Base-by-base conservation (phyloP, 2,329 filamentous ascomycete genomes). In the Clonostachys byssicola region DNA sequence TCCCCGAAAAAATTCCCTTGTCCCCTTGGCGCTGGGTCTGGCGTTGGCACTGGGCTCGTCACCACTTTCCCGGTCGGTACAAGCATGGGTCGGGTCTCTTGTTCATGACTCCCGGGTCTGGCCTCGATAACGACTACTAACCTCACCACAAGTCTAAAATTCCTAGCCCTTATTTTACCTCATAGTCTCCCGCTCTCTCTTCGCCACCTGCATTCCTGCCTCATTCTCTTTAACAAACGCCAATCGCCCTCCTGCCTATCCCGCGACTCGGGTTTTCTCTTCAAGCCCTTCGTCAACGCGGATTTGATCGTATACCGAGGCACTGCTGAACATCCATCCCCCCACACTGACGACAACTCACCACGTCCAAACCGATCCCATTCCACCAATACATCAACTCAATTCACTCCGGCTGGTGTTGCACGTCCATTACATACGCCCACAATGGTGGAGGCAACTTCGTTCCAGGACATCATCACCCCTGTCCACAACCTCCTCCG, bases 401-500 rank as follows among this genome's bases (percentile, higher is more conserved):
- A 49, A 39, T 47, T 46, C 43, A 20, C 44, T 30, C 13, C 46
- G 36, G 20, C 45, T 38, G 40, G 34, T 18, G 18, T 39, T 50
- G 33, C 12, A 34, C 44, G 44, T 44, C 44, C 54, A 49, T 47
- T 49, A 13, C 47, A 47, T 42, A 46, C 47, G 33, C 46, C 49
- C 54, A 62, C 54, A 50, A 67, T 68, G 62, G 56, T 60, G 45
- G 58, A 61, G 16, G 53, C 59, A 49, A 56, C 59, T 45, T 60
- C 58, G 45, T 66, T 71, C 49, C 68, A 69, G 52, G 58, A 68
- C 50, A 60, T 73, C 38, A 64, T 66, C 51, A 61, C 68, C 51
- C 62, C 72, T 30, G 60, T 65, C 34, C 55, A 65, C 45, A 65
- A 68, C 54, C 69, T 67, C 59, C 65, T 73, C 35, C 71, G 74